Base-by-base conservation (phyloP, 768 basidiomycete species). In the Leccinum uliginosum region DNA sequence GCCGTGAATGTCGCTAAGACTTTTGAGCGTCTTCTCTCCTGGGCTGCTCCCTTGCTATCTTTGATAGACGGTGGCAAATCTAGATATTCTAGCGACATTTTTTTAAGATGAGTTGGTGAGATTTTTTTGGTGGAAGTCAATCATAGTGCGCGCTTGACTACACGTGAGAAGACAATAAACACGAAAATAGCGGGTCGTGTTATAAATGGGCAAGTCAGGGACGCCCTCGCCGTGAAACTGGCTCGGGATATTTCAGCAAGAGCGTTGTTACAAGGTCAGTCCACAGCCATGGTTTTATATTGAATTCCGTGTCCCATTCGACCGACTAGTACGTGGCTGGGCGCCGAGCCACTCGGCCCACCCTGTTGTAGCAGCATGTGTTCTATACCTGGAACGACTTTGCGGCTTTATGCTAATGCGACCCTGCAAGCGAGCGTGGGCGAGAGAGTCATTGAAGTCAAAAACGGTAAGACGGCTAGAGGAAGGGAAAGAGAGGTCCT, bases 341-440 rank as follows among this genome's bases (percentile, higher is more conserved):
- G 45, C 45, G 40, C 40, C 40, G 40, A 49, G 48, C 51, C 38
- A 50, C 43, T 52, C 26, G 29, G 32, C 54, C 52, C 52, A 58
- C 52, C 35, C 51, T 27, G 21, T 54, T 19, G 19, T 32, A 32
- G 30, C 11, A 32, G 30, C 11, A 10, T 40, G 9, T 14, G 44
- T 45, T 32, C 66, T 57, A 56, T 54, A 63, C 54, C 17, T 15
- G 54, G 61, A 17, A 60, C 40, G 40, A 27, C 57, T 43, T 65
- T 67, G 61, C 66, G 65, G 60, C 45, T 32, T 29, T 34, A 29
- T 40, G 53, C 43, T 38, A 47, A 47, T 51, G 29, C 50, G 43
- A 56, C 49, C 56, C 47, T 50, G 55, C 26, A 52, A 23, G 44
- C 32, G 19, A 51, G 54, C 43, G 27, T 51, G 53, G 44, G 23